Evolutionary conservation across 129 eudicot genomes (phyloP).

Genomic region (Artemisia tridentata): DNA sequence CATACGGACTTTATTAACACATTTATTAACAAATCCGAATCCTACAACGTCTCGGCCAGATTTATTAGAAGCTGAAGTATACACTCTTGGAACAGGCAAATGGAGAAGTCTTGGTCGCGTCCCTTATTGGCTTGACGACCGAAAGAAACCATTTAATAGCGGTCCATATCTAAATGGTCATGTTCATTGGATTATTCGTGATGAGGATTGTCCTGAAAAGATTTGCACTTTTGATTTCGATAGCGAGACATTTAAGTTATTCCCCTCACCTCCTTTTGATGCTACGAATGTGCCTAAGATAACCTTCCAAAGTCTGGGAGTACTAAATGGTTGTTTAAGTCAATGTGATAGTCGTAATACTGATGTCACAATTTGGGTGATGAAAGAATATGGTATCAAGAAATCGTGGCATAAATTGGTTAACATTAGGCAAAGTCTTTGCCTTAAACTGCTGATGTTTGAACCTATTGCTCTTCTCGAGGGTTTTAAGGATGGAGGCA

Average conservation of each 20-base stretch:
- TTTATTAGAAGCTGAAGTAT: slow-evolving; percentile 14
- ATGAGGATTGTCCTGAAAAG: not conserved
- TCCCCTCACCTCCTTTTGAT: slow-evolving; percentile 22
- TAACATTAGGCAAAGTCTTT: too few relatives aligned
- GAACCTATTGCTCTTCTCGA: slow-evolving; percentile 3
- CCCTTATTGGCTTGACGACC: slow-evolving; percentile 1
- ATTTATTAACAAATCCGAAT: not conserved
- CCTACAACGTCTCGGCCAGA: not conserved
- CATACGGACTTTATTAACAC: slow-evolving; percentile 25
- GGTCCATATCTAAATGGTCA: slow-evolving; percentile 31
- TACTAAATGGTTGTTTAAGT: not conserved
- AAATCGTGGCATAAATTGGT: too few relatives aligned
- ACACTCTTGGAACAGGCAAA: slow-evolving; percentile 27
- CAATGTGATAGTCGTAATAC: too few relatives aligned
- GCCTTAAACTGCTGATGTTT: too few relatives aligned
- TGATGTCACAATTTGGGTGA: too few relatives aligned
- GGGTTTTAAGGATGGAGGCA: slow-evolving; percentile 26
- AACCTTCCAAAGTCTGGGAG: slow-evolving; percentile 16
- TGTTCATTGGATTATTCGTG: slow-evolving; percentile 31
- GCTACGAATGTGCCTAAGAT: not conserved
- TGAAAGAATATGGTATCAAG: too few relatives aligned
- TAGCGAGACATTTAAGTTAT: slow-evolving; percentile 27
- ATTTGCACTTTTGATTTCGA: slow-evolving; percentile 40
- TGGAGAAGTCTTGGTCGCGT: slow-evolving; percentile 38
- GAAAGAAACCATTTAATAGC: too few relatives aligned